phyloP scores from a whole-genome alignment of 306 rosid genomes.

The Vachellia collinsii region DNA sequence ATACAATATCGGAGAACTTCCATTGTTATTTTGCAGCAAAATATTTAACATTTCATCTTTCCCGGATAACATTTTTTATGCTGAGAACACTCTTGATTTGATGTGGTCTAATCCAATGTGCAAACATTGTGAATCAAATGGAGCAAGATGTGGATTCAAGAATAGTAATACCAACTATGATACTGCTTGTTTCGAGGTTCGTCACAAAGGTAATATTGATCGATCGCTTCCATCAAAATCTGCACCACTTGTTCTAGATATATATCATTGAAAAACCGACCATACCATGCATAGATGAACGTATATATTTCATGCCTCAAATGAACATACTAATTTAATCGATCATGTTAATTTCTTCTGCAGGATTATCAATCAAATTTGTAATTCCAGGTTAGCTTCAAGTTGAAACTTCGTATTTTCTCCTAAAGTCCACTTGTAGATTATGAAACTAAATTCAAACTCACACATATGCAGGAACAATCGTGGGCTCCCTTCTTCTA shows the following conservation, averaged over 20 bases:
- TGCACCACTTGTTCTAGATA: not conserved
- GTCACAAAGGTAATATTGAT: conserved; percentile 10
- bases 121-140: not conserved
- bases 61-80: not conserved
- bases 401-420: too few relatives aligned
- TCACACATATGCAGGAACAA: not conserved
- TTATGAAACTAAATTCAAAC: not conserved
- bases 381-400: not conserved
- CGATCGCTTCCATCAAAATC: not conserved
- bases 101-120: conserved; percentile 3
- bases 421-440: too few relatives aligned
- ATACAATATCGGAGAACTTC: rapidly evolving
- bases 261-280: too few relatives aligned
- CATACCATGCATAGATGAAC: too few relatives aligned
- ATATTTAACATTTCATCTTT: not conserved
- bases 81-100: not conserved
- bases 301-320: too few relatives aligned
- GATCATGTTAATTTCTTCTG: not conserved
- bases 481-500: not conserved
- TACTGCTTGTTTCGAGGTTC: not conserved
- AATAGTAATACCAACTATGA: not conserved
- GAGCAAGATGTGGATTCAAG: not conserved
- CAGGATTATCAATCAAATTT: not conserved
- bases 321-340: not conserved
- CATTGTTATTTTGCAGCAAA: not conserved